A percentile compares a stretch with the other conserved stretches of the same genome.
These are phyloP conservation scores for Boletus barrowsii DNA, from an alignment of 768 basidiomycete genomes.

Conservation along the genomic window DNA sequence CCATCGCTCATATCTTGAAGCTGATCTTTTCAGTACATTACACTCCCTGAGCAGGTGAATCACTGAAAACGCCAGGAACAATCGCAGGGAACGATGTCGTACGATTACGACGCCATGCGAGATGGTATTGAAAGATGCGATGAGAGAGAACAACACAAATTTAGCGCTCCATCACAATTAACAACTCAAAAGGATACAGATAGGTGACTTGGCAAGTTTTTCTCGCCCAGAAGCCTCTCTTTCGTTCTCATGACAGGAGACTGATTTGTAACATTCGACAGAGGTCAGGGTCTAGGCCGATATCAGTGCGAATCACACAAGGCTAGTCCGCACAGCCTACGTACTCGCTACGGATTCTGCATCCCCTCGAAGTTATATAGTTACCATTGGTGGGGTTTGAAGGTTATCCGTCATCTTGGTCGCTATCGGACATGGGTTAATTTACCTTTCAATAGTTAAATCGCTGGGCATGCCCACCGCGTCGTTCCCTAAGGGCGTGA, in stretches of 20 bases:
- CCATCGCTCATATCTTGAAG: not conserved
- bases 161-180: constrained; percentile 31
- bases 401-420: constrained; percentile 10
- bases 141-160: constrained; percentile 29
- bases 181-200: constrained; percentile 28
- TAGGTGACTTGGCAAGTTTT: constrained; percentile 14
- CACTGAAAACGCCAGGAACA: constrained; percentile 19
- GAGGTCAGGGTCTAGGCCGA: constrained; percentile 13
- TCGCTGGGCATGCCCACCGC: constrained; percentile 1
- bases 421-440: constrained; percentile 24
- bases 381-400: constrained; percentile 16
- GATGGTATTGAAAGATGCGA: constrained; percentile 9
- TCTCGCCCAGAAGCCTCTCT: not conserved
- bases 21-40: not conserved
- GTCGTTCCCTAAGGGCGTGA: constrained; percentile 12
- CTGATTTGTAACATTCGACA: constrained; percentile 4
- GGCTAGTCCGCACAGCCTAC: constrained; percentile 8
- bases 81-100: constrained; percentile 25
- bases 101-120: constrained; percentile 23
- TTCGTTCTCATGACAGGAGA: constrained; percentile 10
- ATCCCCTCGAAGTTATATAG: constrained; percentile 8
- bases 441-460: constrained; percentile 29
- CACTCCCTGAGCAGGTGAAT: constrained; percentile 1
- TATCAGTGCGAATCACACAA: constrained; percentile 9
- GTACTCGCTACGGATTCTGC: not conserved